Evolutionary conservation across 768 basidiomycete species (phyloP), one percentile per base, ranked within the genome.

Genomic region (Lactarius deliciosus): DNA sequence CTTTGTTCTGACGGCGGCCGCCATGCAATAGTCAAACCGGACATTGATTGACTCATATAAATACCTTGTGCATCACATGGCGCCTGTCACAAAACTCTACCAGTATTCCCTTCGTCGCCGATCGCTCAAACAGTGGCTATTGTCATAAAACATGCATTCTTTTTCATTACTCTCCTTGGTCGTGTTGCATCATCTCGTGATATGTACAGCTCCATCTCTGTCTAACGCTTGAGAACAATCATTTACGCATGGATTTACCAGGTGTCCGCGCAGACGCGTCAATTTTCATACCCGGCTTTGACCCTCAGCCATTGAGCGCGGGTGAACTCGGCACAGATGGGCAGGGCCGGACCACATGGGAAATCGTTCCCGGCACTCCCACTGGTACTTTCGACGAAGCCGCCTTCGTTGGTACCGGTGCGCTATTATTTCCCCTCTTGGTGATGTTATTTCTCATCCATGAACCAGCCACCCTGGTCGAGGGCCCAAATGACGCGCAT

Each of bases 271-370:
- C 65, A 18, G 60, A 66, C 53, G 50, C 55, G 25, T 57, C 60
- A 2, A 60, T 66, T 28, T 61, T 62, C 55, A 50, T 62, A 15
- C 65, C 65, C 8, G 65, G 60, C 22, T 66, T 66, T 38, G 65
- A 66, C 16, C 38, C 38, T 28, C 60, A 66, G 60, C 65, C 65
- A 20, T 40, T 66, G 34, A 66, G 60, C 55, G 65, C n/a, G 20
- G 22, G 38, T 7, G 47, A 61, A 20, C 59, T 57, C 20, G 65
- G 65, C 9, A 34, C 43, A 56, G 60, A 62, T n/a, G 54, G 36
- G 43, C 53, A 54, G 5, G 65, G 65, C 50, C 60, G 60, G 28
- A 66, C 60, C 34, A 66, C 55, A 28, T 66, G 60, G 65, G 60
- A 62, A 54, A 62, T 66, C 30, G 18, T 62, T 22, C 60, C 60